phyloP scores from a whole-genome alignment of 228 moss, liverwort and hornwort genomes.

The Sphagnum magellanicum region DNA sequence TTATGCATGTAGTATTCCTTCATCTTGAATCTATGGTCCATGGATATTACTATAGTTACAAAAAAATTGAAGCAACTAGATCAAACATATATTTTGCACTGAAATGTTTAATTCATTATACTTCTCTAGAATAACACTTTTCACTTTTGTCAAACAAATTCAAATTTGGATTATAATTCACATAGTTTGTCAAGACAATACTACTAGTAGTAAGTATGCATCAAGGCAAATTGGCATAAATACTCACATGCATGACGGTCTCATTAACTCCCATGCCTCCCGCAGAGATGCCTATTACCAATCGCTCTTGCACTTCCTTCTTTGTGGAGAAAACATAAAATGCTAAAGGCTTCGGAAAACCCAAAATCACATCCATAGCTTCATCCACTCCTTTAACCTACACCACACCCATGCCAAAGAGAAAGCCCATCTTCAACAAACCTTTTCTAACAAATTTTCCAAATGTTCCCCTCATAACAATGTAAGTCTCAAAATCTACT shows the following conservation, averaged over 20 bases:
- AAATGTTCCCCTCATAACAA: too few species aligned
- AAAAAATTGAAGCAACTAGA: background rate
- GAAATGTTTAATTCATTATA: background rate
- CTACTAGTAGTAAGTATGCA: too few species aligned
- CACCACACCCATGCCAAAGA: too few species aligned
- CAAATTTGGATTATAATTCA: background rate
- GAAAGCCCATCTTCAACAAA: too few species aligned
- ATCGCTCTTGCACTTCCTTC: slow-evolving; percentile 18
- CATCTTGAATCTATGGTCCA: too few species aligned
- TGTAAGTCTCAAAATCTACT: too few species aligned
- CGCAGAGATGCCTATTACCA: slow-evolving; percentile 28
- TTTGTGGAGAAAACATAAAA: slow-evolving; percentile 30
- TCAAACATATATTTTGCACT: background rate
- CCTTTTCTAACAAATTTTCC: too few species aligned
- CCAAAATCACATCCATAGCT: slow-evolving; percentile 26
- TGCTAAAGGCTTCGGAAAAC: slow-evolving; percentile 34
- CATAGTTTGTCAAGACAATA: background rate
- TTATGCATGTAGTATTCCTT: too few species aligned
- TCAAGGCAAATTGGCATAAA: background rate
- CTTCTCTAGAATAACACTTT: too few species aligned
- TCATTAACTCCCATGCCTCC: slow-evolving; percentile 42
- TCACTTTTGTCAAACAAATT: too few species aligned
- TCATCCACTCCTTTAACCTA: slow-evolving; percentile 28
- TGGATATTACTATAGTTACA: too few species aligned
- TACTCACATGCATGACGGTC: slow-evolving; percentile 28